Percentiles rank a stretch among this genome's conserved stretches.
Conservation (phyloP, 2,329 filamentous ascomycete species). For the Seiridium cupressi region DNA sequence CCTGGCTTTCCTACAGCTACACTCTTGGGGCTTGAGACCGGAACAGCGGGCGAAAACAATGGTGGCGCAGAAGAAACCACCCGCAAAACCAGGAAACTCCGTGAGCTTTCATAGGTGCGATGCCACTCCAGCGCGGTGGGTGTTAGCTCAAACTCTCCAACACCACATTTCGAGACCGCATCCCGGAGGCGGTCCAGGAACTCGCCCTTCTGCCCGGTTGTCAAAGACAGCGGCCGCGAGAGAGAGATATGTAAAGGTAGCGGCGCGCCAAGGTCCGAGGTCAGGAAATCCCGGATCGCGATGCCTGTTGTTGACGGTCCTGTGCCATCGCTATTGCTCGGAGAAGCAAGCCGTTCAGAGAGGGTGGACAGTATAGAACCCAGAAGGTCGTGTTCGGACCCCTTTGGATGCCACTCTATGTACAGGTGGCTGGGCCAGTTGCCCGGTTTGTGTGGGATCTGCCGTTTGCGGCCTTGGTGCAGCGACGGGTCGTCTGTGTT, state of each 20-base stretch:
- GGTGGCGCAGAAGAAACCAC: conserved; percentile 39
- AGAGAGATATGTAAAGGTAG: conserved; percentile 88
- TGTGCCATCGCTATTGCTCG: conserved; percentile 18
- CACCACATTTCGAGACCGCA: conserved; percentile 29
- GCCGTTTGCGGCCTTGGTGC: conserved; percentile 80
- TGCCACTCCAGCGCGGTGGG: conserved; percentile 45
- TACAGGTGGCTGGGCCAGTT: conserved; percentile 95
- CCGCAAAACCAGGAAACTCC: conserved; percentile 82
- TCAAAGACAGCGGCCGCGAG: conserved; percentile 75
- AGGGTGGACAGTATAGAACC: conserved; percentile 38
- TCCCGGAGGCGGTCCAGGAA: conserved; percentile 60
- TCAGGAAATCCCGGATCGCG: conserved; percentile 64
- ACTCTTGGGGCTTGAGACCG: conserved; percentile 19
- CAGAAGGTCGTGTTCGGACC: conserved; percentile 45
- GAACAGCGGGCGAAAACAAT: background rate
- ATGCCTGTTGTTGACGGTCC: conserved; percentile 16
- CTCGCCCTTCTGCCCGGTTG: conserved; percentile 65
- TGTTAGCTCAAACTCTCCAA: conserved; percentile 39
- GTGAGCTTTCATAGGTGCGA: conserved; percentile 55
- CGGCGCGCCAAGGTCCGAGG: conserved; percentile 73
- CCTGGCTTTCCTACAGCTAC: background rate
- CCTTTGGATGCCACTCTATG: conserved; percentile 65
- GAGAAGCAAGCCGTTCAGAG: conserved; percentile 12
- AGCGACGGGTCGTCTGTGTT: conserved; percentile 78
- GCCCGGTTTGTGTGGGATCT: conserved; percentile 79